Evolutionary conservation across 1,284 basidiomycete species (phyloP).

Genomic region (Rhodotorula sp.): DNA sequence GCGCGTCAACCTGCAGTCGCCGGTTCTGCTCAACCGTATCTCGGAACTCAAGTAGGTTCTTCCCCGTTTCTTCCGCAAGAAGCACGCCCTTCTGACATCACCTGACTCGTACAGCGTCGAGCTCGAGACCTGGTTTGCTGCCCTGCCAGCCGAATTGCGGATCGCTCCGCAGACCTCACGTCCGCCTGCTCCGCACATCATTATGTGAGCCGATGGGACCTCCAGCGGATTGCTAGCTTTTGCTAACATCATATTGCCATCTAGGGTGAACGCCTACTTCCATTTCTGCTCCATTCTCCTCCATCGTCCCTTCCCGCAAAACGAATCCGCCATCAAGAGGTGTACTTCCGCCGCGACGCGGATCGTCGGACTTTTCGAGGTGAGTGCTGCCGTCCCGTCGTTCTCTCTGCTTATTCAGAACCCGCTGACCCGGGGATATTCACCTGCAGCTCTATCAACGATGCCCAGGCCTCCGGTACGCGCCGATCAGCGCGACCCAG

Average conservation of each 20-base stretch:
- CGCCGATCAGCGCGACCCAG: constrained; percentile 64
- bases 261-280: constrained; percentile 57
- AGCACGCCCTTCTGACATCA: too few species aligned
- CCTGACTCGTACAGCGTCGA: constrained; percentile 8
- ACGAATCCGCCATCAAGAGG: constrained; percentile 47
- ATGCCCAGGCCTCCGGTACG: constrained; percentile 62
- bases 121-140: constrained; percentile 20
- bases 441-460: constrained; percentile 52
- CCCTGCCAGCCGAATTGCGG: constrained; percentile 1
- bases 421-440: constrained; percentile 43
- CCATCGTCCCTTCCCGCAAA: constrained; percentile 59
- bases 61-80: not conserved
- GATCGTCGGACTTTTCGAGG: constrained; percentile 60
- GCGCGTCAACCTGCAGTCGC: not conserved
- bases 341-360: constrained; percentile 62
- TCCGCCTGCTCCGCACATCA: constrained; percentile 58
- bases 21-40: not conserved
- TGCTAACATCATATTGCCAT: not conserved
- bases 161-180: constrained; percentile 17
- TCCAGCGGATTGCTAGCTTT: not conserved
- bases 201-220: not conserved
- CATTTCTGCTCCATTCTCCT: constrained; percentile 67
- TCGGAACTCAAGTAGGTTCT: constrained; percentile 17
- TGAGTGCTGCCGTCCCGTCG: not conserved
- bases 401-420: too few species aligned